Conservation (phyloP, 768 basidiomycete species). For the Cyclocybe aegerita region DNA sequence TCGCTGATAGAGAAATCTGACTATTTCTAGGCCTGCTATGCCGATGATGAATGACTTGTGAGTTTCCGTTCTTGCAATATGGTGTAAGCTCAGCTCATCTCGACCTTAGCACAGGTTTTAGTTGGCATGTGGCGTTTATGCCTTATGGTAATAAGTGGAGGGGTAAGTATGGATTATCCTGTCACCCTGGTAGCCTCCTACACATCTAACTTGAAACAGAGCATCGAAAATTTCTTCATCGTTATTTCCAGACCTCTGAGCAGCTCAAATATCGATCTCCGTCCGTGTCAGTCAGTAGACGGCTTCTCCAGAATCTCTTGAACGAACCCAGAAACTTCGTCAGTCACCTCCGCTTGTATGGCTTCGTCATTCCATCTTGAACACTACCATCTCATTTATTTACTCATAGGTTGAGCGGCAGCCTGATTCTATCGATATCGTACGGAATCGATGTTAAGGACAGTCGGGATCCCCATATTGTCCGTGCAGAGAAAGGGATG, state of each 20-base stretch:
- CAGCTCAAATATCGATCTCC: constrained; percentile 24
- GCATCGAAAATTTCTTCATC: constrained; percentile 29
- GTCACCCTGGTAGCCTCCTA: no score
- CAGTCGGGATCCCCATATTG: constrained; percentile 37
- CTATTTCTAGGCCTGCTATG: constrained; percentile 9
- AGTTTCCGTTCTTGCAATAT: not conserved
- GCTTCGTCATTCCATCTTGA: not conserved
- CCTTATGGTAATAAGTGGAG: constrained; percentile 13
- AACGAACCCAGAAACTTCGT: constrained; percentile 34
- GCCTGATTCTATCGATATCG: constrained; percentile 25
- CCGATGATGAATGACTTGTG: constrained; percentile 10
- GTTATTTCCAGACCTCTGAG: constrained; percentile 34
- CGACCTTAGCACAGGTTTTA: constrained; percentile 8
- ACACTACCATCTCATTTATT: constrained; percentile 1
- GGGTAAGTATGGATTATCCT: not conserved
- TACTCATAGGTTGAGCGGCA: constrained; percentile 11
- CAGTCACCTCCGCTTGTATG: constrained; percentile 14
- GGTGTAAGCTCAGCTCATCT: not conserved
- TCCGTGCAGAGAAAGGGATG: constrained; percentile 30
- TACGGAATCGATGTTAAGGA: constrained; percentile 40
- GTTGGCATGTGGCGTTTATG: constrained; percentile 15
- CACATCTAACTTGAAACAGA: no score
- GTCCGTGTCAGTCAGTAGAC: constrained; percentile 25
- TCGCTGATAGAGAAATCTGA: not conserved
- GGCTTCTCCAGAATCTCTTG: constrained; percentile 26